Percentiles rank a stretch among this genome's conserved stretches.
These are phyloP conservation scores for Vitis riparia DNA, from an alignment of 164 flowering plant species.

Conservation along the genomic window DNA sequence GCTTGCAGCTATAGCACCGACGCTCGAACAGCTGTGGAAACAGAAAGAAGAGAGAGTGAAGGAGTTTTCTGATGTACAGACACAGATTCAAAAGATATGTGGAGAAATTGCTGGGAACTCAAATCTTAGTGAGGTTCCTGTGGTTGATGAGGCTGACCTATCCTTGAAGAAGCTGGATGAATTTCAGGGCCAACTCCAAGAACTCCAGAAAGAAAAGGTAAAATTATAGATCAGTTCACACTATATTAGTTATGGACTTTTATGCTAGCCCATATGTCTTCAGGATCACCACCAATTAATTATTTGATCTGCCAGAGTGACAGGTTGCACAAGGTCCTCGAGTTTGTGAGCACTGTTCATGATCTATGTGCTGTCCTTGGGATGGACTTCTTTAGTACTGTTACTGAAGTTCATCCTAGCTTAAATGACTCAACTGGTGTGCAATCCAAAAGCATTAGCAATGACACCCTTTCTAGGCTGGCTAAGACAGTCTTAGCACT, in stretches of 20 bases:
- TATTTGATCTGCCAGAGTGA: slow-evolving; percentile 62
- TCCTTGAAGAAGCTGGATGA: slow-evolving; percentile 81
- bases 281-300: background rate
- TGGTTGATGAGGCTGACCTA: slow-evolving; percentile 78
- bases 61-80: slow-evolving; percentile 79
- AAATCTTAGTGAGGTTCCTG: slow-evolving; percentile 42
- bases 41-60: slow-evolving; percentile 79
- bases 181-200: slow-evolving; percentile 75
- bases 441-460: slow-evolving; percentile 92
- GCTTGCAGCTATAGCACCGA: slow-evolving; percentile 84
- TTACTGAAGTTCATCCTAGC: slow-evolving; percentile 93
- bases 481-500: slow-evolving; percentile 77
- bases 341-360: slow-evolving; percentile 89
- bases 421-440: slow-evolving; percentile 76
- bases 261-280: no score
- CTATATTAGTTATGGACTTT: background rate
- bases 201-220: slow-evolving; percentile 96
- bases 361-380: slow-evolving; percentile 95
- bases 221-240: background rate
- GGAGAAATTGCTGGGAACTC: slow-evolving; percentile 80
- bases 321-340: slow-evolving; percentile 86
- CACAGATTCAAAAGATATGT: slow-evolving; percentile 78
- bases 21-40: slow-evolving; percentile 68
- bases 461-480: slow-evolving; percentile 72
- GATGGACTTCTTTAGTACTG: slow-evolving; percentile 82